A percentile compares a stretch with the other conserved stretches of the same genome.
Conservation (phyloP, 2,329 filamentous ascomycete species). For the Aureobasidium sp. region DNA sequence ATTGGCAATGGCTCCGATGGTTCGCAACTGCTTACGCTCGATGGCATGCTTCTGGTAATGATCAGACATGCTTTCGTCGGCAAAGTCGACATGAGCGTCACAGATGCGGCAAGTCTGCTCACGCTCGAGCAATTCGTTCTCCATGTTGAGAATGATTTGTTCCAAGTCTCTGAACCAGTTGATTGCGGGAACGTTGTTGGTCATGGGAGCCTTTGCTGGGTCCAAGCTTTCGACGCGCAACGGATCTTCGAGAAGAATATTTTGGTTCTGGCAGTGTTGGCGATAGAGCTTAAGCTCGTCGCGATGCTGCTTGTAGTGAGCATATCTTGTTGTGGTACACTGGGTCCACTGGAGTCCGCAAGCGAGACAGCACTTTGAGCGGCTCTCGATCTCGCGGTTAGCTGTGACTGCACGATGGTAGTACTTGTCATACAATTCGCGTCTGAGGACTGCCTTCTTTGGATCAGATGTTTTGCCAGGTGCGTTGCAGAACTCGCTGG, state of each 20-base stretch:
- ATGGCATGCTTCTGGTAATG: neutral
- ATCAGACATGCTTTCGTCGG: neutral
- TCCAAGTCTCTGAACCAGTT: slow-evolving; percentile 1
- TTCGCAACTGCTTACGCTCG: neutral
- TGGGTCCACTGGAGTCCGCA: slow-evolving; percentile 1
- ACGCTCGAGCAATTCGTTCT: slow-evolving; percentile 10
- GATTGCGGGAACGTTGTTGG: neutral
- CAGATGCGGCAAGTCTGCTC: slow-evolving; percentile 3
- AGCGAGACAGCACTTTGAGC: neutral
- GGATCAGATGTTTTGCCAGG: neutral
- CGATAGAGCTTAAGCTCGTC: neutral
- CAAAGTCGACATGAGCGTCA: neutral
- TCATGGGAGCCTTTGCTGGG: neutral
- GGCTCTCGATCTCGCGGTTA: neutral
- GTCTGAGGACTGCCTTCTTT: neutral
- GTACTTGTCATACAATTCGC: neutral
- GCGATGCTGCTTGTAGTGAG: slow-evolving; percentile 3
- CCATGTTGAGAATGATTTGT: neutral
- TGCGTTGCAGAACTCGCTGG: neutral
- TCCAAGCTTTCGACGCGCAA: neutral
- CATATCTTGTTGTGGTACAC: neutral
- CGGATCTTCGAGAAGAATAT: neutral
- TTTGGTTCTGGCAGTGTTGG: neutral
- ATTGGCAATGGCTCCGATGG: neutral
- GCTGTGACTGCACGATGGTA: neutral